Conservation (phyloP, 2,329 filamentous ascomycete genomes). For the Pestalotiopsis sp. region DNA sequence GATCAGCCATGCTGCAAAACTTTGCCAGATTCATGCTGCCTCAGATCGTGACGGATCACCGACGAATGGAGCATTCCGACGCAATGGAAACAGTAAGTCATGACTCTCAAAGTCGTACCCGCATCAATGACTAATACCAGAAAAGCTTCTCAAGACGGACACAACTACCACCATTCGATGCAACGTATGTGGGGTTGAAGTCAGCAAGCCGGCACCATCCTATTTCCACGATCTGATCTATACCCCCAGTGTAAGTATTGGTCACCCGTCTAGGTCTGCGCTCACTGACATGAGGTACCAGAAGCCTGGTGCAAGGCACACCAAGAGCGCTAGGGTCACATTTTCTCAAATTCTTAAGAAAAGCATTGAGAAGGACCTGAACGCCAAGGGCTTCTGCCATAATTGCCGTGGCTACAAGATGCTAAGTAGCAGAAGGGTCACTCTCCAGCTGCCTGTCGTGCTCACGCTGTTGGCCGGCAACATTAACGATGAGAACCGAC, state of each 20-base stretch:
- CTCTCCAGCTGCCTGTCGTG: conserved; percentile 82
- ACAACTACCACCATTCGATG: conserved; percentile 79
- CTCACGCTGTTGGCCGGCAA: conserved; percentile 86
- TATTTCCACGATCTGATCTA: conserved; percentile 88
- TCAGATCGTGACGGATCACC: conserved; percentile 77
- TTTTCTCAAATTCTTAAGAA: conserved; percentile 94
- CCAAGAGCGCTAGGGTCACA: conserved; percentile 58
- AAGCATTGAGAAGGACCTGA: conserved; percentile 87
- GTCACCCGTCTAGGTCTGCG: neutral
- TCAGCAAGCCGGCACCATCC: conserved; percentile 75
- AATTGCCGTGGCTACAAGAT: conserved; percentile 90
- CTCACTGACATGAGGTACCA: conserved; percentile 30
- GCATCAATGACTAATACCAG: conserved; percentile 23
- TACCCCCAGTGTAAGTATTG: conserved; percentile 36
- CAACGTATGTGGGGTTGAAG: conserved; percentile 85
- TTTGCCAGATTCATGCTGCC: conserved; percentile 85
- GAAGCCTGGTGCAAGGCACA: conserved; percentile 51
- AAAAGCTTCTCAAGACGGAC: conserved; percentile 65
- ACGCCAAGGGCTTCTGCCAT: conserved; percentile 90
- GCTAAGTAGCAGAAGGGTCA: conserved; percentile 80
- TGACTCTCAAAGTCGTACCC: neutral
- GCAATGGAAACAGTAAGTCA: conserved; percentile 69
- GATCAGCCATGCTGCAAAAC: conserved; percentile 83
- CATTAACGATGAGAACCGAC: conserved; percentile 70
- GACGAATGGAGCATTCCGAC: conserved; percentile 63